These are phyloP conservation scores for Tardiomyces digboiensis DNA, from an alignment of 1,139 yeast genomes.

Conservation along the genomic window DNA sequence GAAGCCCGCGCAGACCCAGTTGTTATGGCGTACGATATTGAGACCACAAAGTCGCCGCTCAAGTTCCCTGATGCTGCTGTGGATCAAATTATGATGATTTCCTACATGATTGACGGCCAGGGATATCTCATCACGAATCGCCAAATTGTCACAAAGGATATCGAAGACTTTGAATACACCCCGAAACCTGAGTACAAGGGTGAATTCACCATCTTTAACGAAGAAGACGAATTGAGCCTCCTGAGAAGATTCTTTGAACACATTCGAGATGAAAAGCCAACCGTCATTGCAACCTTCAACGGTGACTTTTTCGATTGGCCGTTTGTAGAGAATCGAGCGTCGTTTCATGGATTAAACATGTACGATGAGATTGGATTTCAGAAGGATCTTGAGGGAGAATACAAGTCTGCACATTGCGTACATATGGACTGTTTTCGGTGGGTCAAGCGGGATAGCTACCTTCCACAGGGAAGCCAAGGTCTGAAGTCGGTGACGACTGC, in stretches of 20 bases:
- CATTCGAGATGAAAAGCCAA: constrained; percentile 77
- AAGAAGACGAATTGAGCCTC: constrained; percentile 70
- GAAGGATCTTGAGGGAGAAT: constrained; percentile 80
- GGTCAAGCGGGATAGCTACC: constrained; percentile 97
- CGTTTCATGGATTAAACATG: constrained; percentile 79
- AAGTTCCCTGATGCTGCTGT: constrained; percentile 89
- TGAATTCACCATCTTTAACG: constrained; percentile 80
- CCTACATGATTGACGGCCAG: constrained; percentile 98
- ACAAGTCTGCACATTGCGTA: constrained; percentile 83
- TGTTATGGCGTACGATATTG: constrained; percentile 93
- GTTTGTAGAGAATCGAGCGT: constrained; percentile 82
- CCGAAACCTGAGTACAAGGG: constrained; percentile 98
- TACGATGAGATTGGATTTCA: constrained; percentile 93
- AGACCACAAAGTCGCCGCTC: constrained; percentile 93
- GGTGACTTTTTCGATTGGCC: constrained; percentile 99
- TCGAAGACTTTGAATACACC: constrained; percentile 94
- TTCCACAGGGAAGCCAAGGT: constrained; percentile 99
- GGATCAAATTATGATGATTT: constrained; percentile 99
- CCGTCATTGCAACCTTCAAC: constrained; percentile 94
- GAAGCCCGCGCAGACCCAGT: constrained; percentile 98
- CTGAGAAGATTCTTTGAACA: constrained; percentile 80
- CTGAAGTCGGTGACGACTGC: constrained; percentile 96
- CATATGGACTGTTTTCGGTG: constrained; percentile 98
- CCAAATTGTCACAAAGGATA: constrained; percentile 89
- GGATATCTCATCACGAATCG: constrained; percentile 91